Evolutionary conservation across 352 stramenopile genomes (phyloP).

Genomic region (Pythium plurisporium): DNA sequence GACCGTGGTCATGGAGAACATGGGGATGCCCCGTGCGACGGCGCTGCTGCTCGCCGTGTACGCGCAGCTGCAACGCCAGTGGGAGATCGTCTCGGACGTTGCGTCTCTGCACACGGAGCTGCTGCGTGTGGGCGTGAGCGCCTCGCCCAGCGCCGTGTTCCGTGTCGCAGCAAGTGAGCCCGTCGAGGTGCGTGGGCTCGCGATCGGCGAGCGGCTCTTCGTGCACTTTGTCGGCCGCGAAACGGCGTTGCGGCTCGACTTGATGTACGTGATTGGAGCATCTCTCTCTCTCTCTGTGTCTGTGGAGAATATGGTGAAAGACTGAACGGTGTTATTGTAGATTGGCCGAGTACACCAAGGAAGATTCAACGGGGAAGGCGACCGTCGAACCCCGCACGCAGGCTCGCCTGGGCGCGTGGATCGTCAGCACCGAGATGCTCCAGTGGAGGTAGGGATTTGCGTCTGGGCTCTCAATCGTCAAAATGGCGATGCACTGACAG

Average conservation of each 20-base stretch:
- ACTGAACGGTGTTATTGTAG: not conserved
- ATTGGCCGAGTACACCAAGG: constrained; percentile 14
- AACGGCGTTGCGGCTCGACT: constrained; percentile 11
- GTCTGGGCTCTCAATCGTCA: too few species aligned
- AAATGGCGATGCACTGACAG: not conserved
- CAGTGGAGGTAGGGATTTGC: constrained; percentile 26
- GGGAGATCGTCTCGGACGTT: not conserved
- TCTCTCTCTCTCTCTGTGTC: not conserved
- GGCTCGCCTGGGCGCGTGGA: constrained; percentile 13
- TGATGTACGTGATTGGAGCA: constrained; percentile 2
- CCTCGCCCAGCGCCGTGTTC: constrained; percentile 8
- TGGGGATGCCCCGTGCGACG: constrained; percentile 9
- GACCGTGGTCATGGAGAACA: not conserved
- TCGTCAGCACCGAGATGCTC: constrained; percentile 17
- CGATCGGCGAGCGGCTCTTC: constrained; percentile 22
- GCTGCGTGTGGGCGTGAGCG: constrained; percentile 14
- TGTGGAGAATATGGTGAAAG: not conserved
- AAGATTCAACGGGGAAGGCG: not conserved
- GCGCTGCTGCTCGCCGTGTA: constrained; percentile 16
- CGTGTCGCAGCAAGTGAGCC: not conserved
- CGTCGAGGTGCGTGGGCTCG: constrained; percentile 19
- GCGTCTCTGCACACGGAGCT: not conserved
- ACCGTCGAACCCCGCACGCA: constrained; percentile 2
- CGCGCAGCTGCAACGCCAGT: constrained; percentile 7
- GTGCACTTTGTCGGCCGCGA: constrained; percentile 20